Percentiles rank a stretch among this genome's conserved stretches.
Conservation (phyloP, 768 basidiomycete genomes). For the Suillus americanus region DNA sequence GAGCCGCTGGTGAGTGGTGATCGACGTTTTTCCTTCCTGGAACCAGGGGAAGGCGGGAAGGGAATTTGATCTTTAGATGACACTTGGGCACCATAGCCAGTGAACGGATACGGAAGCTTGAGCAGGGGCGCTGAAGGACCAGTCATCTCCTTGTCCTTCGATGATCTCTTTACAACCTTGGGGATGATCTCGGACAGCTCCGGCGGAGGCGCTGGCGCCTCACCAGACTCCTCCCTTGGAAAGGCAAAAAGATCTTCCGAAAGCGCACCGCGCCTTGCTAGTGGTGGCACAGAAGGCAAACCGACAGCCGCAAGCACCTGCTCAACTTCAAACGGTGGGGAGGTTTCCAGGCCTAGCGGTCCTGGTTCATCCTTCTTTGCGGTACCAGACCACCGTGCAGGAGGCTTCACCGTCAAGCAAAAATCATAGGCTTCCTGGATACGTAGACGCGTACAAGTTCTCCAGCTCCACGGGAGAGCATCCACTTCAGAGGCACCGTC, state of each 20-base stretch:
- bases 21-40: constrained; percentile 38
- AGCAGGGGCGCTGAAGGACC: constrained; percentile 45
- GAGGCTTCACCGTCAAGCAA: constrained; percentile 53
- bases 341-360: constrained; percentile 29
- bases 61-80: constrained; percentile 67
- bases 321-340: constrained; percentile 48
- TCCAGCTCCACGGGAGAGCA: constrained; percentile 78
- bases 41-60: constrained; percentile 67
- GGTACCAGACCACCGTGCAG: constrained; percentile 34
- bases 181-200: constrained; percentile 43
- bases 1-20: constrained; percentile 29
- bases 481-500: constrained; percentile 43
- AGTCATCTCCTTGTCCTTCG: constrained; percentile 44
- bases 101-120: constrained; percentile 71
- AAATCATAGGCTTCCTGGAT: constrained; percentile 83
- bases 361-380: constrained; percentile 32
- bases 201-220: constrained; percentile 20
- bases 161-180: constrained; percentile 43
- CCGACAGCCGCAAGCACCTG: constrained; percentile 59
- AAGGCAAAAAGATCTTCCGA: constrained; percentile 64
- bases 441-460: constrained; percentile 64
- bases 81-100: constrained; percentile 56
- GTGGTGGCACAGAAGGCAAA: constrained; percentile 47
- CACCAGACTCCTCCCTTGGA: constrained; percentile 37
- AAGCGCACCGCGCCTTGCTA: constrained; percentile 58